Evolutionary conservation across 208 protist species (phyloP), one percentile per base, ranked within the genome.

Genomic region (Trypanosoma mega): DNA sequence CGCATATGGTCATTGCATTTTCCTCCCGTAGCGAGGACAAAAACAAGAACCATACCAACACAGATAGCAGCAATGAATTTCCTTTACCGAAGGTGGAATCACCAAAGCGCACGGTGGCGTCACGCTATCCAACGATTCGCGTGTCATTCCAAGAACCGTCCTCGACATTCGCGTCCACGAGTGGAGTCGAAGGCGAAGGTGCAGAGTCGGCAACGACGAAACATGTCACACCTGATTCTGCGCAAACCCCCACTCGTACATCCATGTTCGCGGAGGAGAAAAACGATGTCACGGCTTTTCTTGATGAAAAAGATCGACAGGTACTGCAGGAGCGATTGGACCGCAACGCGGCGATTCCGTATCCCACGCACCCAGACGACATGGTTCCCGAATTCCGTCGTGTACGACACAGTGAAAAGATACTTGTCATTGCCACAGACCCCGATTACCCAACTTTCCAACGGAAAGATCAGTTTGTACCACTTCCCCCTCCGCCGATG

Each of bases 371-470:
- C 53, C 88, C 88, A 0, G 88, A 91, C 65, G 57, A 57, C 33
- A 56, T 80, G 55, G 80, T 75, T 1, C 78, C 82, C 2, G 62
- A 43, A 41, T 94, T 92, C 31, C 81, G 80, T 29, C 84, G 88
- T 30, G 59, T 94, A 24, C 80, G 83, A 57, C 66, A 72, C 9
- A 74, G 88, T 76, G 47, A 74, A 4, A 73, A 78, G 55, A 72
- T 85, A 62, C 59, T 78, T 24, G 56, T 75, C 24, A 62, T 89
- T 3, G 73, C 62, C 8, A 52, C 61, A 46, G 65, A 92, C 21
- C 64, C 63, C 0, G 80, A 87, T 48, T 76, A 74, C 59, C 85
- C 83, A 0, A 68, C 52, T 9, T 90, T 89, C 69, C 53, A 45
- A 14, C 83, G 85, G 14, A 69, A 63, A 7, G 83, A 93, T 37